Evolutionary conservation across 1,284 basidiomycete species (phyloP), one percentile per base, ranked within the genome.

Genomic region (Moniliophthora roreri): DNA sequence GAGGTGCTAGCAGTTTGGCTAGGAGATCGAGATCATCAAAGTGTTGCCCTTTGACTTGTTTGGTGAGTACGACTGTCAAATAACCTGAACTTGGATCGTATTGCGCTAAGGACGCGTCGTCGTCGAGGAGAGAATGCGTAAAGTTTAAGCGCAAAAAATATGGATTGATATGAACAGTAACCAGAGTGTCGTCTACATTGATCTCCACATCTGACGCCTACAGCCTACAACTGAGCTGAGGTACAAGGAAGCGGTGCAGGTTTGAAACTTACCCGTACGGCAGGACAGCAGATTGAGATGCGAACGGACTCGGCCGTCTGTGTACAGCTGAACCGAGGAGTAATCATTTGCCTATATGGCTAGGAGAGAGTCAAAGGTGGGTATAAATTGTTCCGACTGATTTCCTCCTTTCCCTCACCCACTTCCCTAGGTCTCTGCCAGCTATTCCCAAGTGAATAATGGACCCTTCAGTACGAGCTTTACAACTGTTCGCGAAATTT

Each of bases 131-230:
- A 1, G 77, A 60, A 63, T 83, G 76, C 26, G 85, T 73, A 63
- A 93, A 89, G 62, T 82, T 83, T 55, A 93, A 76, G 2, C 89
- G 85, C 52, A 93, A 76, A 62, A 87, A 92, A 64, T 92, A 93
- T 3, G 89, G 89, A 56, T 85, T 87, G 64, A 91, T 79, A 63
- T 92, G 84, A 38, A 90, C 70, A n/a, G 82, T 82, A 65, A 92
- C 76, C 41, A 87, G 68, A 34, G 80, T 80, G 53, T 81, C 82
- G 59, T 90, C 86, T 53, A 91, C 82, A 59, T 87, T 76, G 58
- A 91, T 84, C 65, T 92, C 90, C 35, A 85, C 80, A 56, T 92
- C 90, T 42, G 85, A 80, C 21, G 89, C 87, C 89, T 91, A 69
- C 62, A 69, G 48, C 52, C 20, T 57, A 51, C 60, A 50, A 52